Conservation (phyloP, 768 basidiomycete species). For the Aureoboletus auriporus region DNA sequence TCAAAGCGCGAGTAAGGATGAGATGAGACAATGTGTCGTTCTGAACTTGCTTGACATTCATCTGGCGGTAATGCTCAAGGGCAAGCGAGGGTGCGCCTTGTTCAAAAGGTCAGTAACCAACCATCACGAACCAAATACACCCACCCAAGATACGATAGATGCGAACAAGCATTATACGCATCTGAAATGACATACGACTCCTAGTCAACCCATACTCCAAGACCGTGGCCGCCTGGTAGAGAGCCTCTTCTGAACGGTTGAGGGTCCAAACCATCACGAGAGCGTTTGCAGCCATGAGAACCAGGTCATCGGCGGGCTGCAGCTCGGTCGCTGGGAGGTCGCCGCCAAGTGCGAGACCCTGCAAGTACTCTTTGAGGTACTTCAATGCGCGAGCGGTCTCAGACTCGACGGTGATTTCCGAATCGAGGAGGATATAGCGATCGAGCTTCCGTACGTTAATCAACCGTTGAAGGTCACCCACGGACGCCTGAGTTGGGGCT, state of each 20-base stretch:
- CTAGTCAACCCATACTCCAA: slow-evolving; percentile 68
- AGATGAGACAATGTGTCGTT: slow-evolving; percentile 87
- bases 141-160: slow-evolving; percentile 80
- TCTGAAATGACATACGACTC: slow-evolving; percentile 78
- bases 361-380: slow-evolving; percentile 61
- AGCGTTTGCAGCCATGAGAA: slow-evolving; percentile 66
- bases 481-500: slow-evolving; percentile 38
- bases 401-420: slow-evolving; percentile 50
- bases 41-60: slow-evolving; percentile 83
- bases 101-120: slow-evolving; percentile 1
- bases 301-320: slow-evolving; percentile 85
- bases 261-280: slow-evolving; percentile 62
- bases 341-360: slow-evolving; percentile 62
- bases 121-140: slow-evolving; percentile 7
- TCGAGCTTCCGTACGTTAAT: slow-evolving; percentile 77
- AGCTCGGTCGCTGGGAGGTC: slow-evolving; percentile 71
- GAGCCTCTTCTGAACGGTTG: slow-evolving; percentile 48
- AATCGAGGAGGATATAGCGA: slow-evolving; percentile 50
- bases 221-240: slow-evolving; percentile 61
- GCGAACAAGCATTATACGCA: slow-evolving; percentile 71
- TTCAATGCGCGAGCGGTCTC: slow-evolving; percentile 50
- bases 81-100: slow-evolving; percentile 70
- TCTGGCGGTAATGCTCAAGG: slow-evolving; percentile 71
- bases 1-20: slow-evolving; percentile 69
- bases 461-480: slow-evolving; percentile 53